A percentile compares a stretch with the other conserved stretches of the same genome.
Conservation (phyloP, 202 grass and related monocot genomes). For the Zoysia matrella region DNA sequence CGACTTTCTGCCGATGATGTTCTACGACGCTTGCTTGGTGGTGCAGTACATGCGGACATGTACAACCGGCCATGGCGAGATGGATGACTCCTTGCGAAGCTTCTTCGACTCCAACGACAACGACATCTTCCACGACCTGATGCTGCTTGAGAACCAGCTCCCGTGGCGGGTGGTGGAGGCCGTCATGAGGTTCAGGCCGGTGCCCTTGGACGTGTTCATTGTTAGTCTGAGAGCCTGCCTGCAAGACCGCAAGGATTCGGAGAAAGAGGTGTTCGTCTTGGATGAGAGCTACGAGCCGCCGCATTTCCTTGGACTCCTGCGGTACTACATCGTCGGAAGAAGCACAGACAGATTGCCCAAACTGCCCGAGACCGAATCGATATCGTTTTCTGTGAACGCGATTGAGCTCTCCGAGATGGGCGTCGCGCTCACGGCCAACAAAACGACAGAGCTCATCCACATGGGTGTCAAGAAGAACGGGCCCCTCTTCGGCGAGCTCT, state of each 20-base stretch:
- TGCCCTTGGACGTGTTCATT: not conserved
- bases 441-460: not conserved
- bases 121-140: not conserved
- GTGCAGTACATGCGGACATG: not conserved
- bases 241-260: not conserved
- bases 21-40: not conserved
- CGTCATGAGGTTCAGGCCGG: not conserved
- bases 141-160: not conserved
- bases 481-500: not conserved
- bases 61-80: not conserved
- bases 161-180: not conserved
- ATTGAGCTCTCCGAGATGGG: not conserved
- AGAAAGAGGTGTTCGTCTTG: not conserved
- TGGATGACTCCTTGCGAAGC: not conserved
- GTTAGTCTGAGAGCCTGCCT: not conserved
- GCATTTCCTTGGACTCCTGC: not conserved
- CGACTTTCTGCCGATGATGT: not conserved
- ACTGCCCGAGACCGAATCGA: not conserved
- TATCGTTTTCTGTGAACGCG: not conserved
- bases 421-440: not conserved
- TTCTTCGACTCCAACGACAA: not conserved
- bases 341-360: not conserved
- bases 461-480: not conserved
- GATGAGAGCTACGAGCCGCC: not conserved
- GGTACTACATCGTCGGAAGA: not conserved